Base-by-base conservation (phyloP, 371 early-diverging fungal genomes). In the Mortierella sp. region DNA sequence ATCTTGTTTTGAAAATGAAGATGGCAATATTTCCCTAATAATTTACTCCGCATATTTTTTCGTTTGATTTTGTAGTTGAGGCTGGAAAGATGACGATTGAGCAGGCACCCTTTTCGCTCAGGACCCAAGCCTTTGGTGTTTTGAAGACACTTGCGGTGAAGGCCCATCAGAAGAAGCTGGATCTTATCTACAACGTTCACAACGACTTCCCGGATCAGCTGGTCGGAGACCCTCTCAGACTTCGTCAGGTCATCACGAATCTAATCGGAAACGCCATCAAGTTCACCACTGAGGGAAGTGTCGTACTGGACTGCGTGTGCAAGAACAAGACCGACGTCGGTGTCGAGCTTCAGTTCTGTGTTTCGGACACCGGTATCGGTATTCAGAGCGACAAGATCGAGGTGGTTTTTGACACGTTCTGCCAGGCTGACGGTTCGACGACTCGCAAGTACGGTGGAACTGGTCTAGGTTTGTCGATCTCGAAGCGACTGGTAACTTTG, bases 241-340 rank as follows among this genome's bases (percentile, higher is more conserved):
- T 95, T 34, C 87, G 92, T 44, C 96, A 96, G 81, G 92, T 96
- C 29, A 90, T 96, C 72, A 95, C 94, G 19, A 94, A 96, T 67
- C 83, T 96, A n/a, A 93, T 94, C 31, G 94, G 94, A 55, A 95
- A 96, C 76, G 95, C 97, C n/a, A 90, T 96, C 75, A 95, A 96
- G 85, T 96, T 96, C 69, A 95, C 96, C 24, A 91, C 90, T 0
- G 85, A 90, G 55, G 96, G 95, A 39, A 88, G 88, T 44, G 91
- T 94, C 7, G 86, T 89, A 2, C 79, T 92, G 9, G 86, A 86
- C 47, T 90, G 88, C 24, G 79, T 85, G 11, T 79, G 86, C 68
- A 77, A 73, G 64, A 68, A 73, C 74, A 71, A 79, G 64, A 69
- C 87, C 11, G 86, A 81, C 50, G 85, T 87, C 45, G 78, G 88